These are phyloP conservation scores for Paramarasmius palmivorus DNA, from an alignment of 1,284 basidiomycete species.

Conservation along the genomic window DNA sequence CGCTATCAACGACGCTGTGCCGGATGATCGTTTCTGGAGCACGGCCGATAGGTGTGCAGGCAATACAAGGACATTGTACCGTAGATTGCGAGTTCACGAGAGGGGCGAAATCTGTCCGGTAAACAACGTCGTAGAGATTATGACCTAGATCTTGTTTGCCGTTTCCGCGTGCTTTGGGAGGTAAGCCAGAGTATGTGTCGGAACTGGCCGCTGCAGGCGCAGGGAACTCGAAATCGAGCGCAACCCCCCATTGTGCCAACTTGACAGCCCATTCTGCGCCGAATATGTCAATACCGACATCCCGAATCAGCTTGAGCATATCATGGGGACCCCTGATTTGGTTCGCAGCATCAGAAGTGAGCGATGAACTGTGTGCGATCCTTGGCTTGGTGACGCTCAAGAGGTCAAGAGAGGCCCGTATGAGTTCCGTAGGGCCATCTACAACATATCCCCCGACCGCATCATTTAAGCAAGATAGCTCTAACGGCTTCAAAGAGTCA, in stretches of 20 bases:
- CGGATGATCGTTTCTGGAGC: constrained; percentile 30
- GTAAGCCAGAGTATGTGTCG: not conserved
- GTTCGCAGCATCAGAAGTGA: constrained; percentile 49
- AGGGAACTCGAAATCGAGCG: constrained; percentile 77
- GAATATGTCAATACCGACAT: constrained; percentile 73
- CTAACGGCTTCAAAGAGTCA: not conserved
- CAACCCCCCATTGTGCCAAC: constrained; percentile 67
- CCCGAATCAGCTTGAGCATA: constrained; percentile 61
- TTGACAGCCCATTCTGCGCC: constrained; percentile 70
- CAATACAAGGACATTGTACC: constrained; percentile 53
- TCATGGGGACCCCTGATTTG: constrained; percentile 64
- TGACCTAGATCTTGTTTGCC: constrained; percentile 56
- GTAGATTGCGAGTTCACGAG: not conserved
- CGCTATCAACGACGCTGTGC: constrained; percentile 51
- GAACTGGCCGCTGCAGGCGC: constrained; percentile 23
- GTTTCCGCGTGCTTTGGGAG: constrained; percentile 16
- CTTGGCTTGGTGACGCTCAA: not conserved
- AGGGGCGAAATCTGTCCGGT: constrained; percentile 57
- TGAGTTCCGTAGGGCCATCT: not conserved
- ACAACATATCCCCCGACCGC: not conserved
- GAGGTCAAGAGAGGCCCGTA: not conserved
- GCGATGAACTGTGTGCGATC: constrained; percentile 44
- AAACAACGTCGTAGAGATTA: constrained; percentile 63
- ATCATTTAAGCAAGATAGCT: not conserved
- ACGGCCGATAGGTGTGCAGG: constrained; percentile 58